Conservation (phyloP, 345 rosid species). For the Microthlaspi erraticum region DNA sequence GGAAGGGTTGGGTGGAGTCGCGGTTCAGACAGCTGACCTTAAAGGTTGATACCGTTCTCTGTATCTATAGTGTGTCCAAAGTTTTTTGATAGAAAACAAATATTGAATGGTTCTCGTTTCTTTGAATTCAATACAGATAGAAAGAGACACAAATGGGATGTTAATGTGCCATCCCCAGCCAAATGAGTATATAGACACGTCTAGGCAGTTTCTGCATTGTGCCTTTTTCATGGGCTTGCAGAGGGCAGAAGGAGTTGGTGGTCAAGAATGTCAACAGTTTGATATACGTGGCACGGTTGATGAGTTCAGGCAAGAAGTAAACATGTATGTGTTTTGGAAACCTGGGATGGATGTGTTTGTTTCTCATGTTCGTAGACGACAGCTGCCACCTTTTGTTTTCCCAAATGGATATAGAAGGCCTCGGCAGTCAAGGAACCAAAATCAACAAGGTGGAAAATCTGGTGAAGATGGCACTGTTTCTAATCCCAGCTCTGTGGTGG, state of each 20-base stretch:
- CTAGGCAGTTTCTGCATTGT: constrained; percentile 65
- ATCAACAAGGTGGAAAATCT: constrained; percentile 52
- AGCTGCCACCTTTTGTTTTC: constrained; percentile 69
- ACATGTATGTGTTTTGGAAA: constrained; percentile 67
- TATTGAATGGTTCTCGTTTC: background rate
- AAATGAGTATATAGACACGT: constrained; percentile 56
- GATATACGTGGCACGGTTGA: constrained; percentile 75
- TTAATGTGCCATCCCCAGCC: constrained; percentile 84
- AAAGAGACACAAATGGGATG: constrained; percentile 74
- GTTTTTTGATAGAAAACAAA: background rate
- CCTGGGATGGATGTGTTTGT: constrained; percentile 76
- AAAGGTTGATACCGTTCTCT: constrained; percentile 49
- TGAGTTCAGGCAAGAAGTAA: constrained; percentile 64
- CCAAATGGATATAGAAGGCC: constrained; percentile 64
- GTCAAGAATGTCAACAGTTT: constrained; percentile 78
- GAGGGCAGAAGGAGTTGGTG: constrained; percentile 62
- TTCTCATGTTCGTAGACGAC: constrained; percentile 75
- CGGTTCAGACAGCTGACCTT: constrained; percentile 76
- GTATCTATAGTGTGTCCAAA: constrained; percentile 3
- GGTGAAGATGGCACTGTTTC: constrained; percentile 53
- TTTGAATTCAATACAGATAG: constrained; percentile 58
- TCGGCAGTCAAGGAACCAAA: constrained; percentile 57
- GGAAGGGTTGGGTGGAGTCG: constrained; percentile 90
- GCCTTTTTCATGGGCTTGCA: constrained; percentile 82
- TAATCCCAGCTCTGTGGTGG: constrained; percentile 49